phyloP scores from a whole-genome alignment of 176 grass and related monocot genomes.

The Oryza meyeriana region DNA sequence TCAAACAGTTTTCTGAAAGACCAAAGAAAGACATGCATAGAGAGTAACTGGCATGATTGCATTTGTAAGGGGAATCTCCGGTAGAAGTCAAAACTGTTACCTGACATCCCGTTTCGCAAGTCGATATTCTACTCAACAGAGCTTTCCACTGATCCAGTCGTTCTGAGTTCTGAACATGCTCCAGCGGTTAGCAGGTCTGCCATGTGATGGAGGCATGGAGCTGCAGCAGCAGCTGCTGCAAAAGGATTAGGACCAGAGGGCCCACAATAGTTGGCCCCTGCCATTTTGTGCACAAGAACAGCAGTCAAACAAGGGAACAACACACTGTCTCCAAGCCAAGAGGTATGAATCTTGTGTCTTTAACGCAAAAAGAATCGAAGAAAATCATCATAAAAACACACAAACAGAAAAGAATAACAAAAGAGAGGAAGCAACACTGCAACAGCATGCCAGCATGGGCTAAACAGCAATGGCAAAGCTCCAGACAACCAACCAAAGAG shows the following conservation, averaged over 20 bases:
- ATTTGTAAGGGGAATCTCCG: not conserved
- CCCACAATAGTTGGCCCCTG: conserved; percentile 30
- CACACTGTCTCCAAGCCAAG: not conserved
- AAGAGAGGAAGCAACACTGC: not conserved
- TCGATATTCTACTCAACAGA: conserved; percentile 30
- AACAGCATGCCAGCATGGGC: not conserved
- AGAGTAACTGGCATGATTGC: not conserved
- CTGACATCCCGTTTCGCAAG: conserved; percentile 32
- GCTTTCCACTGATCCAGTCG: conserved; percentile 33
- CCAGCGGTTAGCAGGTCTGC: conserved; percentile 26
- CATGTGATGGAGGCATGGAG: conserved; percentile 35
- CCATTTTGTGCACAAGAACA: conserved; percentile 36
- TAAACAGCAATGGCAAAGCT: not conserved
- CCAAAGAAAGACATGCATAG: not conserved
- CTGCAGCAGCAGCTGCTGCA: conserved; percentile 7
- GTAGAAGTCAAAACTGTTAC: conserved; percentile 41
- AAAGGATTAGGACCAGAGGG: conserved; percentile 29
- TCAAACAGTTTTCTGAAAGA: conserved; percentile 38
- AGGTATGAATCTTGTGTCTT: conserved; percentile 21
- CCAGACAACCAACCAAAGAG: not conserved
- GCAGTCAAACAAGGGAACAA: conserved; percentile 17
- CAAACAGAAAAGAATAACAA: conserved; percentile 5
- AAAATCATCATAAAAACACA: not conserved
- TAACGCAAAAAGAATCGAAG: not conserved
- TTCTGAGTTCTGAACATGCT: conserved; percentile 38